These are phyloP conservation scores for Coemansia sp. DNA, from an alignment of 192 early-diverging fungal species.

Conservation along the genomic window DNA sequence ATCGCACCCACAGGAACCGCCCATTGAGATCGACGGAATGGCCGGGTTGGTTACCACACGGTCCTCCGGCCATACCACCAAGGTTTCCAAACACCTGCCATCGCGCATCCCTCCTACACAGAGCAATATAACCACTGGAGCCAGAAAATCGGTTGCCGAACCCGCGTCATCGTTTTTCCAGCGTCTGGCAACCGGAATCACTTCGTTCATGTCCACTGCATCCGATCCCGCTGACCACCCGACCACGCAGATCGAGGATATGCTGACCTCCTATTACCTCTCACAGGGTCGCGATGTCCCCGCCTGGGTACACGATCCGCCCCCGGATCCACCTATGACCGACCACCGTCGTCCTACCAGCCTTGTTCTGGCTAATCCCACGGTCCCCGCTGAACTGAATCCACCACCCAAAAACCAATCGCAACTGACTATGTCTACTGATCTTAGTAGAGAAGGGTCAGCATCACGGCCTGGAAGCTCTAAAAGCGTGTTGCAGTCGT, in stretches of 20 bases:
- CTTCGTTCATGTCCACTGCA: conserved; percentile 27
- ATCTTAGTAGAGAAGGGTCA: conserved; percentile 11
- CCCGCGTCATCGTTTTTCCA: conserved; percentile 36
- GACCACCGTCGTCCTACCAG: background rate
- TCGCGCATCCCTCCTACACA: background rate
- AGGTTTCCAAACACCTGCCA: background rate
- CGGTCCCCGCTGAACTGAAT: background rate
- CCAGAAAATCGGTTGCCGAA: too few species aligned
- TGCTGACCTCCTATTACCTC: conserved; percentile 47
- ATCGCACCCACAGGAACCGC: conserved; percentile 1
- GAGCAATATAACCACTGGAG: background rate
- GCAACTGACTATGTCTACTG: background rate
- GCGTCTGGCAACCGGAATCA: conserved; percentile 15
- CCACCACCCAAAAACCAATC: background rate
- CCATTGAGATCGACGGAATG: background rate
- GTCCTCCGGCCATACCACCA: background rate
- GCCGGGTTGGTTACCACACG: conserved; percentile 1
- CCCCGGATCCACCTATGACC: conserved; percentile 26
- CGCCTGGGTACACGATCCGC: conserved; percentile 41
- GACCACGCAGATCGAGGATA: conserved; percentile 42
- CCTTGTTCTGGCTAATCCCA: background rate
- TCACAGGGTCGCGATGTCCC: conserved; percentile 38
- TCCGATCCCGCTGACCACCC: background rate
- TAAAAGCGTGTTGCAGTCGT: conserved; percentile 15
- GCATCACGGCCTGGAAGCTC: conserved; percentile 19